A percentile compares a stretch with the other conserved stretches of the same genome.
phyloP scores from a whole-genome alignment of 2,329 filamentous ascomycete genomes.

The Diaporthe sp. region DNA sequence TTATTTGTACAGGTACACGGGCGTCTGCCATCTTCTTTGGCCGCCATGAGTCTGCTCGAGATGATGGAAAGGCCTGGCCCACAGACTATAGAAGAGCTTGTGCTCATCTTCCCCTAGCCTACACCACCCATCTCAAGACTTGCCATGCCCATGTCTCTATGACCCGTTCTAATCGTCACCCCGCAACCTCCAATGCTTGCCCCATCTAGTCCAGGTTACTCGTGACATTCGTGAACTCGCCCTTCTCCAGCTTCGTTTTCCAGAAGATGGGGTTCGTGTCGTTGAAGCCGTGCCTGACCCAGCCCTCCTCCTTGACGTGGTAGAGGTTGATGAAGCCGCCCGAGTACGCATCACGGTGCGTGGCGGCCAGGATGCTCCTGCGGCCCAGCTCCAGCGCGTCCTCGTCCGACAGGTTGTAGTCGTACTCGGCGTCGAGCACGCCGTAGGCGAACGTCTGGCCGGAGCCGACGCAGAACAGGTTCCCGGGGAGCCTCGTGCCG shows the following conservation, averaged over 20 bases:
- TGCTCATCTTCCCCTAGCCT: background rate
- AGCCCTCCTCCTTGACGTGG: constrained; percentile 98
- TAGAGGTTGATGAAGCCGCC: constrained; percentile 99
- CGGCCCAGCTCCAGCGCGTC: constrained; percentile 92
- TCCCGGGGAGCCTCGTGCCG: constrained; percentile 90
- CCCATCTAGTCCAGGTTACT: constrained; percentile 72
- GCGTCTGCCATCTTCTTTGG: constrained; percentile 8
- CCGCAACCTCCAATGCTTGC: background rate
- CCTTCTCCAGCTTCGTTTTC: constrained; percentile 98
- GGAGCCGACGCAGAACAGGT: constrained; percentile 97
- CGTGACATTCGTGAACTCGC: constrained; percentile 97
- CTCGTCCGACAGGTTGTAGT: constrained; percentile 86
- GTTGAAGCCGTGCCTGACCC: constrained; percentile 98
- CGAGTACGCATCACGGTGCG: constrained; percentile 97
- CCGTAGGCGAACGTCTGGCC: constrained; percentile 99
- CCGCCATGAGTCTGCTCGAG: constrained; percentile 17
- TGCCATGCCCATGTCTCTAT: constrained; percentile 16
- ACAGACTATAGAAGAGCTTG: background rate
- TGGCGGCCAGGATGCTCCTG: constrained; percentile 94
- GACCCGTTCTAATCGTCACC: background rate
- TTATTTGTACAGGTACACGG: constrained; percentile 45
- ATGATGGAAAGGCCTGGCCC: background rate
- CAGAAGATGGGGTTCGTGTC: constrained; percentile 99
- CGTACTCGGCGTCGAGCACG: constrained; percentile 95
- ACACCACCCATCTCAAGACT: background rate